Evolutionary conservation across 495 filamentous ascomycete species (phyloP).

Genomic region (Penicillium goetzii): DNA sequence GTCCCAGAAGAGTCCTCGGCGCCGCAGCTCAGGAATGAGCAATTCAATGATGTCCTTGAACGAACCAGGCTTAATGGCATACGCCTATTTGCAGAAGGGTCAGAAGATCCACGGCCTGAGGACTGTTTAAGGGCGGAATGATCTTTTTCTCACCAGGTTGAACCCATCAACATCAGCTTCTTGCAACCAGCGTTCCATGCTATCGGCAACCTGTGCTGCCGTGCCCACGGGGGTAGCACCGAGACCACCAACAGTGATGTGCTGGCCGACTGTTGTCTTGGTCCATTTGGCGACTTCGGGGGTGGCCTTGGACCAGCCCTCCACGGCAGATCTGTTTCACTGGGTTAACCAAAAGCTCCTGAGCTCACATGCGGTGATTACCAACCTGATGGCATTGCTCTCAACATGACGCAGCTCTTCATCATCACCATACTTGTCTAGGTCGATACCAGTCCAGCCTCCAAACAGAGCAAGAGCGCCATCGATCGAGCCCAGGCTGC

Average conservation of each 20-base stretch:
- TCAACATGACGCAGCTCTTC: slow-evolving; percentile 61
- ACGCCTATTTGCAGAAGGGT: slow-evolving; percentile 42
- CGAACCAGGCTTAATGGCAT: slow-evolving; percentile 62
- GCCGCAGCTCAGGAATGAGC: slow-evolving; percentile 49
- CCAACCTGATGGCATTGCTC: slow-evolving; percentile 64
- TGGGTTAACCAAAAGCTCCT: slow-evolving; percentile 4
- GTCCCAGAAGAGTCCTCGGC: slow-evolving; percentile 53
- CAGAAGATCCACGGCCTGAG: background rate
- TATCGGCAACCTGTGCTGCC: slow-evolving; percentile 59
- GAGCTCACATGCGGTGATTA: background rate
- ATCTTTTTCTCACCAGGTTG: slow-evolving; percentile 51
- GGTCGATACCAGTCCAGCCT: slow-evolving; percentile 62
- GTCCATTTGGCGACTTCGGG: slow-evolving; percentile 63
- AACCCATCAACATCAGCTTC: slow-evolving; percentile 69
- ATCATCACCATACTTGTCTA: slow-evolving; percentile 56
- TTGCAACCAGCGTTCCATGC: slow-evolving; percentile 62
- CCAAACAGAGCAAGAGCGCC: slow-evolving; percentile 61
- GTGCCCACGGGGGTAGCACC: slow-evolving; percentile 60
- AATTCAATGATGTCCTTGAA: slow-evolving; percentile 66
- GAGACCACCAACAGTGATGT: slow-evolving; percentile 63
- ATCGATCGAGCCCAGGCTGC: slow-evolving; percentile 54
- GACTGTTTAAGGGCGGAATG: background rate
- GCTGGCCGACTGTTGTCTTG: slow-evolving; percentile 62
- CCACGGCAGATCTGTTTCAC: slow-evolving; percentile 43
- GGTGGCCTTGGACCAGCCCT: slow-evolving; percentile 51